Base-by-base conservation (phyloP, 176 grass and related monocot genomes). In the Saccharum officinarum region DNA sequence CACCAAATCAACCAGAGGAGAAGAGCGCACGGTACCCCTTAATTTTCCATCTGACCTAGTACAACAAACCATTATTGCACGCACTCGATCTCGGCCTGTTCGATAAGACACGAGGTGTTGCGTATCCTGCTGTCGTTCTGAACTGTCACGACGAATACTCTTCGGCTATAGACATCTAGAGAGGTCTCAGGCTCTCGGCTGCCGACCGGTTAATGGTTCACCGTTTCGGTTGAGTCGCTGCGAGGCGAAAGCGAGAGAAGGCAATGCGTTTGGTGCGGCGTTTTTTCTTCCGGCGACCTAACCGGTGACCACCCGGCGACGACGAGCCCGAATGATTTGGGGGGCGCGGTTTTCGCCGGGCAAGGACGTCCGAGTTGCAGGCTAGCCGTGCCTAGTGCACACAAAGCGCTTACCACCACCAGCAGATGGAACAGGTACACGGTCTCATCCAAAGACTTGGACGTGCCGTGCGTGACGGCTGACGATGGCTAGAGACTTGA, bases 201-300 rank as follows among this genome's bases (percentile, higher is more conserved):
- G 54, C 22, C 55, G 0, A 20, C 22, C 55, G 0, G 22, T 23
- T 59, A 59, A 59, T 59, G 55, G 20, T 59, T 22, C 54, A 3
- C 33, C 33, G 33, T 34, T 34, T 34, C 33, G 0, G 33, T 34
- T 34, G 33, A n/a, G 54, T 59, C 20, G 54, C 55, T 60, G 55
- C 55, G 8, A 60, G 22, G 55, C 55, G 55, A 60, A 60, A 60
- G 22, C 55, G 55, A 60, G 12, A 41, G 7, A 46, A 28, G 47
- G 0, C 7, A 28, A 22, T 64, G 57, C 14, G 86, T 42, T 63
- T 39, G 86, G 66, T 71, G 80, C 54, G 81, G 62, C 73, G 77
- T 61, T 25, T 71, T 78, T 55, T 38, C 20, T 70, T 63, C 67
- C 57, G 57, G 44, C 79, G 36, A 59, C 66, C 83, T 66, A 90